Base-by-base conservation (phyloP, 495 filamentous ascomycete species). In the Aspergillus incahuasiensis region DNA sequence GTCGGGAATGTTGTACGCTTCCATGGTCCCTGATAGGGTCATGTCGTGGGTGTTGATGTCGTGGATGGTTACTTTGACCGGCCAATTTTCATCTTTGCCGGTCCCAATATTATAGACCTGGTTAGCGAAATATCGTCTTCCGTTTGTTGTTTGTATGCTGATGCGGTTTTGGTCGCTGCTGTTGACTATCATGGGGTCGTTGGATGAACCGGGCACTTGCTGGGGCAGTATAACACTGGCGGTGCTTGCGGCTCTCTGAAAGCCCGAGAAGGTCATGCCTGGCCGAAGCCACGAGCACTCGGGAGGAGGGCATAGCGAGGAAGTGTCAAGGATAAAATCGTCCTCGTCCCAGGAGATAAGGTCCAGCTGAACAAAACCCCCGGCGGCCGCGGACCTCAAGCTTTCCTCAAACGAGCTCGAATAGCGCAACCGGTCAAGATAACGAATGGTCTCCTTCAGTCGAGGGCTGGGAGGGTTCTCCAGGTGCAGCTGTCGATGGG, bases 11-110 rank as follows among this genome's bases (percentile, higher is more conserved):
- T 89, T 83, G 74, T 85, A 88, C 11, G 87, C 87, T 71, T 88
- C 85, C 87, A 90, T 90, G 3, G 86, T 89, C 5, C 87, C 87
- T 15, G 84, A 78, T n/a, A 88, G 64, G 7, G 82, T 84, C 82
- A 86, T 85, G 13, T 71, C 74, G 2, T 69, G 64, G 56, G 82
- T 80, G 66, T 90, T 83, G 58, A 89, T 79, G 48, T 79, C 75
- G 62, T 89, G 85, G 50, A 90, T 82, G 21, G 81, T 86, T 41
- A 90, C 84, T 57, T 84, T 85, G 44, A 90, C 86, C 5, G 86
- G 85, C 86, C 86, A 90, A 16, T 80, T 74, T 54, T 87, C 85
- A 51, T 85, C 79, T 13, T 70, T 72, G 7, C 58, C 63, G 25
- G 46, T 51, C 25, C 65, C 62, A 0, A 65, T 21, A 16, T 64